These are phyloP conservation scores for Cercospora sp. DNA, from an alignment of 2,329 filamentous ascomycete genomes.

Conservation along the genomic window DNA sequence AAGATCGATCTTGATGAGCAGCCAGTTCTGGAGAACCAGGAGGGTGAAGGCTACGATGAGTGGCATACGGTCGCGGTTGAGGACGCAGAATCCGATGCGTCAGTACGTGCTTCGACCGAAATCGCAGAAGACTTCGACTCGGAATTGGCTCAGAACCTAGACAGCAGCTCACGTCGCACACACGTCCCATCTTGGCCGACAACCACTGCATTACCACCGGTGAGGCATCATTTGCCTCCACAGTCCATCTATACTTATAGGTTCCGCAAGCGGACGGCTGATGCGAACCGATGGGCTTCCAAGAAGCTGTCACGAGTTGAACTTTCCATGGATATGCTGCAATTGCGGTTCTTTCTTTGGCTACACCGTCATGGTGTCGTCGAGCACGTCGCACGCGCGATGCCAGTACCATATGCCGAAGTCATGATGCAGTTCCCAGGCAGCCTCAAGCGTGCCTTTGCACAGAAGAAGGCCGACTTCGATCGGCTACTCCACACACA, in stretches of 20 bases:
- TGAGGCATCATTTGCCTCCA: constrained; percentile 39
- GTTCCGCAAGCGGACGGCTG: constrained; percentile 34
- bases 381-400: constrained; percentile 24
- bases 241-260: constrained; percentile 48
- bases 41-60: not conserved
- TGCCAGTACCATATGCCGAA: constrained; percentile 30
- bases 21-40: not conserved
- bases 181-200: constrained; percentile 38
- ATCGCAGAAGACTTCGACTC: constrained; percentile 19
- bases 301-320: constrained; percentile 49
- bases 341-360: constrained; percentile 39
- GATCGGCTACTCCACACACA: not conserved
- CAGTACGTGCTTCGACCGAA: not conserved
- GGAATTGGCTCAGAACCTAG: constrained; percentile 26
- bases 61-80: not conserved
- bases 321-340: constrained; percentile 43
- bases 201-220: constrained; percentile 41
- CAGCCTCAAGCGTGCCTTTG: constrained; percentile 1
- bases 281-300: constrained; percentile 39
- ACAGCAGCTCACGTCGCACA: constrained; percentile 17
- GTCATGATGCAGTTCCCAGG: constrained; percentile 15
- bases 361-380: constrained; percentile 24
- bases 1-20: not conserved
- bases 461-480: constrained; percentile 15
- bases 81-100: not conserved